phyloP scores from a whole-genome alignment of 2,329 filamentous ascomycete genomes.

The Tolypocladium endophyticum region DNA sequence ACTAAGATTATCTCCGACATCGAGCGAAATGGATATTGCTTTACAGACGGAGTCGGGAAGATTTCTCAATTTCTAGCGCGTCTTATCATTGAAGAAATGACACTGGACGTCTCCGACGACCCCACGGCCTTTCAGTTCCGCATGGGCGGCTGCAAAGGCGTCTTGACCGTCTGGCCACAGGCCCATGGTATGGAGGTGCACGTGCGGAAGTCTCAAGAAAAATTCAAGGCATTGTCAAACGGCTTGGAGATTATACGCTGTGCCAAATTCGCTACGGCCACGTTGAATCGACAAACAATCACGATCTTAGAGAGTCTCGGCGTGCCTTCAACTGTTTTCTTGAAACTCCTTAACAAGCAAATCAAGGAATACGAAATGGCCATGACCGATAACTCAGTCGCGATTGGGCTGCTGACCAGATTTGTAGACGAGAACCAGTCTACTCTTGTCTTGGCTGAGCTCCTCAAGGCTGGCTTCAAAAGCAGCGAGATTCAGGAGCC shows the following conservation, averaged over 20 bases:
- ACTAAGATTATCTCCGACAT: constrained; percentile 60
- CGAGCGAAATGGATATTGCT: constrained; percentile 55
- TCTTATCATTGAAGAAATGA: constrained; percentile 62
- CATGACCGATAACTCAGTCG: constrained; percentile 53
- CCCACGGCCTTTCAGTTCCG: constrained; percentile 90
- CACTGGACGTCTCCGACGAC: constrained; percentile 41
- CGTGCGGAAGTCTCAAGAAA: constrained; percentile 76
- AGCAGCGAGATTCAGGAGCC: constrained; percentile 51
- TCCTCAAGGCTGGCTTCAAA: constrained; percentile 77
- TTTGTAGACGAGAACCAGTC: constrained; percentile 80
- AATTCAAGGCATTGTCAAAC: constrained; percentile 64
- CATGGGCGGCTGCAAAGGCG: constrained; percentile 84
- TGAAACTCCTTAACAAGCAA: constrained; percentile 56
- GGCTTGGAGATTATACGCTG: constrained; percentile 78
- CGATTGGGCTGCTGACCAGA: constrained; percentile 57
- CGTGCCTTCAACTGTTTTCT: constrained; percentile 56
- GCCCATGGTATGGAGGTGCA: constrained; percentile 59
- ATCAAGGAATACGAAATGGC: constrained; percentile 58
- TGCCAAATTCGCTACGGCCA: constrained; percentile 65
- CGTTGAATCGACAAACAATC: constrained; percentile 85
- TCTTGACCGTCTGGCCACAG: constrained; percentile 66
- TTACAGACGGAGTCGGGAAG: constrained; percentile 88
- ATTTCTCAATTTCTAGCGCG: constrained; percentile 71
- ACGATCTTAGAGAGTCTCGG: constrained; percentile 71
- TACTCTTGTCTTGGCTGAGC: constrained; percentile 61